Base-by-base conservation (phyloP, 108 stramenopile genomes). In the Skeletonema tropicum region DNA sequence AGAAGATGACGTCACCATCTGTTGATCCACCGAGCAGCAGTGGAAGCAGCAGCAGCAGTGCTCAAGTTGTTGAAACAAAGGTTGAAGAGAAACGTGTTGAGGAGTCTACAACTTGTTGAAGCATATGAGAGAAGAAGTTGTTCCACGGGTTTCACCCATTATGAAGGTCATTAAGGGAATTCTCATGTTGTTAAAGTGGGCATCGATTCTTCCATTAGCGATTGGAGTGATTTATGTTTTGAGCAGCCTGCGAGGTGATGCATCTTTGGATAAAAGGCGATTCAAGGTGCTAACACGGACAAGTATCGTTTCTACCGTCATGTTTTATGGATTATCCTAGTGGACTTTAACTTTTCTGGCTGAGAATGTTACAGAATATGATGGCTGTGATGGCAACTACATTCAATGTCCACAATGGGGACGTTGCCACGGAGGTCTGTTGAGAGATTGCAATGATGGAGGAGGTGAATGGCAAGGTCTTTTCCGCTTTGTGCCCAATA, bases 341-440 rank as follows among this genome's bases (percentile, higher is more conserved):
- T 25, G 63, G 63, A 70, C 69, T 70, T 59, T 52, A 60, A 59
- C 25, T 39, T 21, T n/a, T 31, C 61, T 15, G 42, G 60, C n/a
- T 48, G 73, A 74, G 23, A 25, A 66, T 48, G 46, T 55, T 6
- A 55, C 52, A 6, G 23, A 7, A 21, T 64, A 58, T 12, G 39
- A 57, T 45, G n/a, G 17, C 23, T 80, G 80, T 58, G 80, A n/a
- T 23, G 73, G 80, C 26, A 65, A 21, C 13, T 65, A 45, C 33
- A 58, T 59, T 10, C 63, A 60, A 14, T 80, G 80, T 66, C 80
- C 80, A 68, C 73, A 59, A 46, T 70, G 80, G 80, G 80, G 80
- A 57, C 66, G 73, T 66, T 80, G 80, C 48, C 80, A 74, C 21
- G 73, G 57, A 32, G 80, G 80, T 13, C 30, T 49, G 31, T 66